These are phyloP conservation scores for Xylariaceae sp. DNA, from an alignment of 2,329 filamentous ascomycete genomes.

Conservation along the genomic window DNA sequence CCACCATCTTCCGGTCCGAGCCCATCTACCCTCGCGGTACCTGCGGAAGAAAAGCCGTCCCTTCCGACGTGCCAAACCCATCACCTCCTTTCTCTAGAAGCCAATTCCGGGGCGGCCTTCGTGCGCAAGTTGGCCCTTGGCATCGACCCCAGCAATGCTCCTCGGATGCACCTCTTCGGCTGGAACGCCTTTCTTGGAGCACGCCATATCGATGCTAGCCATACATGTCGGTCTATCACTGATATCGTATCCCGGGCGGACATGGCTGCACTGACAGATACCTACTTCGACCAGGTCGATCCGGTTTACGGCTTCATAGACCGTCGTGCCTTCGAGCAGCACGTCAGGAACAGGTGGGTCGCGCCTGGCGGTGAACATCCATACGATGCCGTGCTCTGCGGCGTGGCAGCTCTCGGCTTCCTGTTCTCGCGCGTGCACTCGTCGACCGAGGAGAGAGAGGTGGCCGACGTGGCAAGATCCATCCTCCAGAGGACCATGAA, in stretches of 20 bases:
- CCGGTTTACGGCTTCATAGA: constrained; percentile 48
- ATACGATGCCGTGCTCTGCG: constrained; percentile 47
- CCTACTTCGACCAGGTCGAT: constrained; percentile 51
- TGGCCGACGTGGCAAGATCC: constrained; percentile 41
- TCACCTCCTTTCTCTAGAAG: constrained; percentile 42
- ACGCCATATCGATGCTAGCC: constrained; percentile 18
- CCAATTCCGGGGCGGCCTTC: constrained; percentile 55
- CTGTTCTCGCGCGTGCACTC: constrained; percentile 44
- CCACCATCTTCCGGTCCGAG: background rate
- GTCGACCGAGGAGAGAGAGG: constrained; percentile 36
- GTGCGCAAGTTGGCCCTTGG: constrained; percentile 47
- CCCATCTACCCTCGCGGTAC: background rate
- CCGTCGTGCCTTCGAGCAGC: constrained; percentile 24
- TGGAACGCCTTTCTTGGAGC: constrained; percentile 44
- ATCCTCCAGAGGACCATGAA: constrained; percentile 39
- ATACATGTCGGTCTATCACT: constrained; percentile 33
- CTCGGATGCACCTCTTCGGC: constrained; percentile 50
- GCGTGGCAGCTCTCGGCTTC: constrained; percentile 50
- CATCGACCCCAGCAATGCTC: constrained; percentile 48
- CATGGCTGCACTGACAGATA: constrained; percentile 39
- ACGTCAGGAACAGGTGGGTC: constrained; percentile 30
- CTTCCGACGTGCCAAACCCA: constrained; percentile 1
- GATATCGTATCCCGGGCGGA: constrained; percentile 42
- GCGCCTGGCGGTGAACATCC: constrained; percentile 23
- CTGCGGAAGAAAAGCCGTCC: background rate